Conservation (phyloP, 768 basidiomycete genomes). For the Lentinula raphanica region DNA sequence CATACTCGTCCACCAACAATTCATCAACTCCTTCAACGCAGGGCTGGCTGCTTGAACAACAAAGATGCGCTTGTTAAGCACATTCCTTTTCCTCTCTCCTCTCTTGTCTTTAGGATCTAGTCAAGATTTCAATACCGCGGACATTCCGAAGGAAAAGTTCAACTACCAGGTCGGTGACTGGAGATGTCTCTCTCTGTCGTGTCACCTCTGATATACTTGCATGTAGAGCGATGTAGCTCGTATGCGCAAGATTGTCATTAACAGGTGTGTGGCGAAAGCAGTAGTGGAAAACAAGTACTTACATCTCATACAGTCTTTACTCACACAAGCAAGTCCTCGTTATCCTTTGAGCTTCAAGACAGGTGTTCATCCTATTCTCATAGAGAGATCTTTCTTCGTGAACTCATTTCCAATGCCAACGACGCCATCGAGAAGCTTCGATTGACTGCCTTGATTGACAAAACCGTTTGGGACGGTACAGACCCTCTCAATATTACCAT, state of each 20-base stretch:
- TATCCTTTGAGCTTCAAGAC: not conserved
- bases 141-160: constrained; percentile 49
- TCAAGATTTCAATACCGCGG: constrained; percentile 35
- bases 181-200: not conserved
- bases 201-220: not conserved
- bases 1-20: not conserved
- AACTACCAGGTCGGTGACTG: constrained; percentile 62
- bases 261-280: constrained; percentile 47
- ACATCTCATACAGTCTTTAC: constrained; percentile 53
- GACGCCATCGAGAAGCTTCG: constrained; percentile 96
- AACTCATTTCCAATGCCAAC: constrained; percentile 90
- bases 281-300: constrained; percentile 4
- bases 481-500: constrained; percentile 88
- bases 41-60: constrained; percentile 6
- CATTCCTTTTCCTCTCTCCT: constrained; percentile 44
- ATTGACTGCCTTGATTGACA: constrained; percentile 76
- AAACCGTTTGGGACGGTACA: constrained; percentile 60
- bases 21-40: not conserved
- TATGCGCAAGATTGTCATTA: constrained; percentile 88
- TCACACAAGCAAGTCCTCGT: constrained; percentile 58
- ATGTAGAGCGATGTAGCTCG: constrained; percentile 87
- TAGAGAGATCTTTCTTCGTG: constrained; percentile 83
- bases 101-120: constrained; percentile 42
- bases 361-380: not conserved
- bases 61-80: constrained; percentile 54